Base-by-base conservation (phyloP, 768 basidiomycete species). In the Suillus ampliporus region DNA sequence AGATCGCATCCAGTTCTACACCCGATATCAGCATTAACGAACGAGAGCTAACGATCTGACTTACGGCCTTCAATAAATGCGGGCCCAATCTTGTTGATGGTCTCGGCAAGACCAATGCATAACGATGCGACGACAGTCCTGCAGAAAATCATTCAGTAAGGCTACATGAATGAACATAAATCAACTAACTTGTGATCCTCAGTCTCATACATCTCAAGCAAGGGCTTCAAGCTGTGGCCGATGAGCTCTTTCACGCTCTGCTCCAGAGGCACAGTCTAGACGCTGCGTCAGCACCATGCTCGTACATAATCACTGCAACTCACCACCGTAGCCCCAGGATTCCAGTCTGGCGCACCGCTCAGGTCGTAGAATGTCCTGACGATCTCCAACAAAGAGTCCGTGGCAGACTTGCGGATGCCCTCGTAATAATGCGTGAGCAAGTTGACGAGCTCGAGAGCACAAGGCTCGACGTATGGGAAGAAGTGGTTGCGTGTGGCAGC, bases 121-220 rank as follows among this genome's bases (percentile, higher is more conserved):
- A 99, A 83, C 46, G 91, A 80, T 58, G 94, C 90, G 43, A 91
- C 95, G 61, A 99, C 97, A 64, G 86, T 84, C 81, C 95, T 97
- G 67, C 15, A 23, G 21, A 19, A 59, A 13, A 14, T 7, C 15
- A 17, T 56, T 74, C 52, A 69, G 61, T 37, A 60, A 61, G n/a
- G 52, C 31, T 62, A 58, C 51, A 64, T 54, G 60, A 60, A 54
- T 23, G 34, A 31, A 44, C 21, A 15, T 11, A n/a, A n/a, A 28
- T 14, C 31, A 10, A 86, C 94, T 81, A 72, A 97, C 95, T 98
- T 97, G 82, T 97, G 95, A 71, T 99, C 97, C 77, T 99, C 97
- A 4, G 89, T 87, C 70, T 92, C 89, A 76, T 93, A 97, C 87
- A 95, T 89, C 59, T 95, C 91, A 63, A 98, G 73, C 35, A 99